Evolutionary conservation across 805 yeast species (phyloP).

Genomic region (Zygotorulaspora danielsina): DNA sequence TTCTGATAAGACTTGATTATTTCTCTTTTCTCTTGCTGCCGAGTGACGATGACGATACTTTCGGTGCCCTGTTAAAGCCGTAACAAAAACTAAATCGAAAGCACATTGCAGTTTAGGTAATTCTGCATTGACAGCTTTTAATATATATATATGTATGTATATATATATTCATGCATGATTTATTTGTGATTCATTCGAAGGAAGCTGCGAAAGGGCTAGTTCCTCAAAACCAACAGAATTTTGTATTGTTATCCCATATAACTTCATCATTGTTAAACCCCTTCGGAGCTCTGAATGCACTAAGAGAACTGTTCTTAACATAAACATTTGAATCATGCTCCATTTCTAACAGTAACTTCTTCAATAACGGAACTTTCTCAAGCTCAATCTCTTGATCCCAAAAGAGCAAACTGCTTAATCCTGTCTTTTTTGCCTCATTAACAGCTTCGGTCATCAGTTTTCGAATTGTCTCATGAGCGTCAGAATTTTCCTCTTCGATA

Average conservation of each 20-base stretch:
- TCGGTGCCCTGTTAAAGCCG: too few relatives aligned
- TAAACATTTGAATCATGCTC: constrained; percentile 26
- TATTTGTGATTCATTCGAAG: too few relatives aligned
- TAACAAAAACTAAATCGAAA: too few relatives aligned
- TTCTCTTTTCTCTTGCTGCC: too few relatives aligned
- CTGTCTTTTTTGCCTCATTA: constrained; percentile 33
- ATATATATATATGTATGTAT: too few relatives aligned
- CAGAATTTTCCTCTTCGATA: constrained; percentile 13
- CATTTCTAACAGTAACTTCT: constrained; percentile 18
- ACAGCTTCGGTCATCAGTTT: constrained; percentile 34
- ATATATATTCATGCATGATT: too few relatives aligned
- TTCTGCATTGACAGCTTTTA: too few relatives aligned
- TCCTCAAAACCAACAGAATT: constrained; percentile 51
- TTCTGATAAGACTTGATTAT: too few relatives aligned
- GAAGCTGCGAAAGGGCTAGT: too few relatives aligned
- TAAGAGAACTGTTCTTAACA: constrained; percentile 34
- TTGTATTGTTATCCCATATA: constrained; percentile 43
- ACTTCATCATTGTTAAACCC: constrained; percentile 23
- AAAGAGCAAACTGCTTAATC: constrained; percentile 31
- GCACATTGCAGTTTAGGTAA: too few relatives aligned
- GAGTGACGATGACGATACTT: too few relatives aligned
- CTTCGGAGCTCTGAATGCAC: constrained; percentile 40
- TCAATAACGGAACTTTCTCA: constrained; percentile 22
- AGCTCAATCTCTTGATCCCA: constrained; percentile 42
- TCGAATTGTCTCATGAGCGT: constrained; percentile 22